Evolutionary conservation across 2,329 filamentous ascomycete genomes (phyloP), one percentile per base, ranked within the genome.

Genomic region (Daldinia eschscholtzii): DNA sequence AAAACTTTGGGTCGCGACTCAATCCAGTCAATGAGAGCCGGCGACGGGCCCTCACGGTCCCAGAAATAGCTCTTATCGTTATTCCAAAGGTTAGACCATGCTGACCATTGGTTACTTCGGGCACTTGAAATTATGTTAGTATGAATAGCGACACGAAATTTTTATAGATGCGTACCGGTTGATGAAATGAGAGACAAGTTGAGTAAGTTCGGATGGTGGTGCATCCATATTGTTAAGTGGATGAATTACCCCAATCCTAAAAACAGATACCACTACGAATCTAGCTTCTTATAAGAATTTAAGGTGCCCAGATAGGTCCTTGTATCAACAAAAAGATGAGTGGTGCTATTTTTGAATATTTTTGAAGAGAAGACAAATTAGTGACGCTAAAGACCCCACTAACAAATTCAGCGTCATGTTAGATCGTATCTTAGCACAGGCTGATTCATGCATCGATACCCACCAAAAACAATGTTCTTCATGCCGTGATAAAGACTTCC

Each of bases 1-100:
- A 64, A 46, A 18, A 58, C n/a, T 2, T 68, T 52, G 2, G 61
- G 53, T 3, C 9, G 50, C 5, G 57, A 64, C 39, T 64, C 65
- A 13, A 68, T 42, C 65, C 65, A 68, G 50, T 68, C 65, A 39
- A 68, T 55, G 13, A 68, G 65, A 37, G 65, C 65, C 7, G 65
- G 65, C 1, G 65, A 68, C 1, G 65, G 65, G 4, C 44, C 52
- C 10, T 52, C 61, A 2, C 65, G 65, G 15, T 68, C 61, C 61
- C 61, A 68, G 23, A 64, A 58, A 15, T 58, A 2, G 37, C 13
- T 64, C 20, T 48, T 52, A 12, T 53, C 23, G 13, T 44, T 20
- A 20, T 68, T 58, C 65, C 65, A 68, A 9, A 68, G 61, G 12
- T 61, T 57, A 15, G n/a, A 20, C 65, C 65, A 68, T 12, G 44